A percentile compares a stretch with the other conserved stretches of the same genome.
phyloP scores from a whole-genome alignment of 2,329 filamentous ascomycete genomes.

The Leptoxyphium fumago region DNA sequence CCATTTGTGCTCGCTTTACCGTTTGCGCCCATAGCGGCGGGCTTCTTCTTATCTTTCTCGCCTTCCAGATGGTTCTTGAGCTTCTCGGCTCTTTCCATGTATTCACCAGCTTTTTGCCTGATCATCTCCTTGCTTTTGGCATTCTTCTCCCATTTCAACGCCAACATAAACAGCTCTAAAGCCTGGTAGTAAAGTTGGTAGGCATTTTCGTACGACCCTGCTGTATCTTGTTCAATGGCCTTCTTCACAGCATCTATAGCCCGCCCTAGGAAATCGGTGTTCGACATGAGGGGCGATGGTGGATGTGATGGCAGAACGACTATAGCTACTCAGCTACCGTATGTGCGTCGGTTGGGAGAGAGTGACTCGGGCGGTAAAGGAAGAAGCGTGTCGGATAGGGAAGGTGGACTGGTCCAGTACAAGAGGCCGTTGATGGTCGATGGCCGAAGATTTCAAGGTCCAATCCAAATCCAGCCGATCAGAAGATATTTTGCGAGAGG shows the following conservation, averaged over 20 bases:
- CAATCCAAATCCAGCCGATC: too few species aligned
- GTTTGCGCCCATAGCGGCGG: slow-evolving; percentile 57
- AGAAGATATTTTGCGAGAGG: too few species aligned
- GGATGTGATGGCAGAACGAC: too few species aligned
- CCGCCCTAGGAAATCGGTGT: slow-evolving; percentile 90
- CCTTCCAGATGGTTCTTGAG: slow-evolving; percentile 80
- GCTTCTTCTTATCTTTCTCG: slow-evolving; percentile 52
- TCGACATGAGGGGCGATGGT: slow-evolving; percentile 50
- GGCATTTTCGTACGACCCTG: slow-evolving; percentile 90
- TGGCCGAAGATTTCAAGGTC: too few species aligned
- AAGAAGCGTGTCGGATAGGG: too few species aligned
- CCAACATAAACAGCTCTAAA: slow-evolving; percentile 96
- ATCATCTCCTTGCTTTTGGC: slow-evolving; percentile 95
- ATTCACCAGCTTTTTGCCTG: slow-evolving; percentile 82
- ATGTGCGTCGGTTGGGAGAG: too few species aligned
- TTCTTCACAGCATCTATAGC: slow-evolving; percentile 96
- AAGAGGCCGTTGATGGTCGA: too few species aligned
- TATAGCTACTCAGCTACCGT: too few species aligned
- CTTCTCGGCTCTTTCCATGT: slow-evolving; percentile 98
- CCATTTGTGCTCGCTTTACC: slow-evolving; percentile 46
- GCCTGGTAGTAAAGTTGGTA: slow-evolving; percentile 93
- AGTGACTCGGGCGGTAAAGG: too few species aligned
- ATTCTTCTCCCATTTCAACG: slow-evolving; percentile 99
- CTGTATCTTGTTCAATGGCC: slow-evolving; percentile 90
- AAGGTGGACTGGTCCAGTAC: too few species aligned